These are phyloP conservation scores for Torulaspora maleeae DNA, from an alignment of 805 yeast genomes.

Conservation along the genomic window DNA sequence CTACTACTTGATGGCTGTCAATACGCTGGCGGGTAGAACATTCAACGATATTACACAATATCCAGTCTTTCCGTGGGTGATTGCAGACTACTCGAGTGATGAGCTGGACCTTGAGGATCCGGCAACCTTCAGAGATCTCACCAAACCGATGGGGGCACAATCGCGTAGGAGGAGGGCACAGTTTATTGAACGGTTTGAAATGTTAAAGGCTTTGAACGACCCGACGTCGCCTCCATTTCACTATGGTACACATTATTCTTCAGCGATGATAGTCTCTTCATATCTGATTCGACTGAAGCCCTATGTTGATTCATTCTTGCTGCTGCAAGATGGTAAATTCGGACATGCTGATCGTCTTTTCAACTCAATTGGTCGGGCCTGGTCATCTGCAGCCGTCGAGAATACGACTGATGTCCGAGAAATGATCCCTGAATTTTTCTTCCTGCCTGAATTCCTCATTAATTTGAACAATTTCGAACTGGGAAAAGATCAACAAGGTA, in stretches of 20 bases:
- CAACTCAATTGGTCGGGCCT: conserved; percentile 67
- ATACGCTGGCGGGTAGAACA: conserved; percentile 83
- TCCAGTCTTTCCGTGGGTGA: conserved; percentile 89
- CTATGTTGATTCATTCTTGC: conserved; percentile 68
- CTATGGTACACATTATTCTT: conserved; percentile 89
- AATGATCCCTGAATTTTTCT: conserved; percentile 80
- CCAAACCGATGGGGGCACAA: conserved; percentile 93
- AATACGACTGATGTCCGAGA: conserved; percentile 87
- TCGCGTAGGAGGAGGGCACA: conserved; percentile 51
- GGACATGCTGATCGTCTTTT: conserved; percentile 85
- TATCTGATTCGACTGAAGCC: conserved; percentile 74
- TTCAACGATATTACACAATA: conserved; percentile 86
- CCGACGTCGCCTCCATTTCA: conserved; percentile 70
- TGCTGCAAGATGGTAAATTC: conserved; percentile 82
- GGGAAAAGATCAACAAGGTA: conserved; percentile 63
- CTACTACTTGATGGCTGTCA: conserved; percentile 71
- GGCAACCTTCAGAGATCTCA: conserved; percentile 61
- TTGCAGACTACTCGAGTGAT: conserved; percentile 74
- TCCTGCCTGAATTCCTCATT: conserved; percentile 68
- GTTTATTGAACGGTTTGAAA: conserved; percentile 69
- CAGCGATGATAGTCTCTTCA: conserved; percentile 89
- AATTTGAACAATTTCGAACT: conserved; percentile 65
- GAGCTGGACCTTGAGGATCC: conserved; percentile 62
- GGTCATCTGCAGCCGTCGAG: conserved; percentile 75
- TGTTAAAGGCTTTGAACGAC: conserved; percentile 58